These are phyloP conservation scores for Grosmannia serpens DNA, from an alignment of 2,329 filamentous ascomycete genomes.

Conservation along the genomic window DNA sequence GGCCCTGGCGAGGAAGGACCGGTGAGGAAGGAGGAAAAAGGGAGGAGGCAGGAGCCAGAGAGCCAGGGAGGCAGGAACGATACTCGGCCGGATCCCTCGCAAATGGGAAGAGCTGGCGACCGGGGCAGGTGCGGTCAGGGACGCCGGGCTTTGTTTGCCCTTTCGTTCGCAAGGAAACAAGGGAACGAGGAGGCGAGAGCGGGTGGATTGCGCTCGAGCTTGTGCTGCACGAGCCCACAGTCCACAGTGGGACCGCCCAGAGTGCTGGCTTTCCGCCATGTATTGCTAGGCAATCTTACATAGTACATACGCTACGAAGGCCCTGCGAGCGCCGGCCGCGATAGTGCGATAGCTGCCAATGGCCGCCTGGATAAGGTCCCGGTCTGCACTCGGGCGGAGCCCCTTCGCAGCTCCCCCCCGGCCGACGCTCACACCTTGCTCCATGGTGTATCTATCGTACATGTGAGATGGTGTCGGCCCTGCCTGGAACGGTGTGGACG, in stretches of 20 bases:
- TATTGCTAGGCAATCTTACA: not conserved
- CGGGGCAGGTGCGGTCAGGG: not conserved
- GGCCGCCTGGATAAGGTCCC: too few species aligned
- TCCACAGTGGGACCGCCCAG: not conserved
- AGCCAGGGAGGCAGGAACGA: not conserved
- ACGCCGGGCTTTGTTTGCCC: too few species aligned
- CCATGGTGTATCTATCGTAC: too few species aligned
- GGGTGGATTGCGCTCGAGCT: not conserved
- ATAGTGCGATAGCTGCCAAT: too few species aligned
- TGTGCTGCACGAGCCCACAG: not conserved
- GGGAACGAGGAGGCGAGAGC: not conserved
- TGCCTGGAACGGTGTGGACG: too few species aligned
- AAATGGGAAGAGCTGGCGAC: not conserved
- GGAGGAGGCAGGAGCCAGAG: not conserved
- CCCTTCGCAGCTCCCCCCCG: too few species aligned
- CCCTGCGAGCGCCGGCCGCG: too few species aligned
- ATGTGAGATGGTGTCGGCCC: too few species aligned
- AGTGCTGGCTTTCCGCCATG: not conserved
- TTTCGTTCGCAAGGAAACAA: not conserved
- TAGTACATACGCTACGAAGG: not conserved
- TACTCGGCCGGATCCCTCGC: too few species aligned
- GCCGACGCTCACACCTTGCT: too few species aligned
- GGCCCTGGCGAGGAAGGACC: too few species aligned
- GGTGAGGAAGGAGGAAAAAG: not conserved
- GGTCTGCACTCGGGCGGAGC: too few species aligned